Evolutionary conservation across 2,329 filamentous ascomycete species (phyloP).

Genomic region (Penicillium fuscoglaucum): DNA sequence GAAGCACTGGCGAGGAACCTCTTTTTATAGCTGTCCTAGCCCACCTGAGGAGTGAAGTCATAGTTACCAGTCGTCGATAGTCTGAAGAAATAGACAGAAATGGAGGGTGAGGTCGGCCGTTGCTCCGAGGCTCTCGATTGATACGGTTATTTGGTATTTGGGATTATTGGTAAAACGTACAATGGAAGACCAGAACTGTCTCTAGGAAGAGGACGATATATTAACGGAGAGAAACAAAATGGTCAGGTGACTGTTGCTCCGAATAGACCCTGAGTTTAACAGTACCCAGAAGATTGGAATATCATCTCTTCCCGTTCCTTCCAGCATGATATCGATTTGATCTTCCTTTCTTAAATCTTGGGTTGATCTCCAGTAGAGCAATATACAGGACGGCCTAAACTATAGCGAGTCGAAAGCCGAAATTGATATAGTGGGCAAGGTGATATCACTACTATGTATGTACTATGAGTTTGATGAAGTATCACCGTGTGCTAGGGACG

Average conservation of each 20-base stretch:
- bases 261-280: not conserved
- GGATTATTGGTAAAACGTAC: not conserved
- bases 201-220: not conserved
- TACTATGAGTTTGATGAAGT: not conserved
- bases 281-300: not conserved
- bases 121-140: not conserved
- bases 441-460: not conserved
- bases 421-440: not conserved
- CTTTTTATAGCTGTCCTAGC: not conserved
- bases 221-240: not conserved
- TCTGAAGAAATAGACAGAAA: not conserved
- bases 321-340: not conserved
- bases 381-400: not conserved
- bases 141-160: not conserved
- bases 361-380: not conserved
- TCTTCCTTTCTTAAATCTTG: not conserved
- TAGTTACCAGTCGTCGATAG: not conserved
- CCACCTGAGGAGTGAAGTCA: not conserved
- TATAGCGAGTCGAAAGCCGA: not conserved
- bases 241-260: not conserved
- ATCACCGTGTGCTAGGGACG: not conserved
- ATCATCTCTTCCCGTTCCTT: not conserved
- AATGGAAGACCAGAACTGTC: not conserved
- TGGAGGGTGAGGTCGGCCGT: not conserved
- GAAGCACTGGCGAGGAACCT: not conserved